Evolutionary conservation across 2,329 filamentous ascomycete genomes (phyloP).

Genomic region (Aspergillus puulaauensis): DNA sequence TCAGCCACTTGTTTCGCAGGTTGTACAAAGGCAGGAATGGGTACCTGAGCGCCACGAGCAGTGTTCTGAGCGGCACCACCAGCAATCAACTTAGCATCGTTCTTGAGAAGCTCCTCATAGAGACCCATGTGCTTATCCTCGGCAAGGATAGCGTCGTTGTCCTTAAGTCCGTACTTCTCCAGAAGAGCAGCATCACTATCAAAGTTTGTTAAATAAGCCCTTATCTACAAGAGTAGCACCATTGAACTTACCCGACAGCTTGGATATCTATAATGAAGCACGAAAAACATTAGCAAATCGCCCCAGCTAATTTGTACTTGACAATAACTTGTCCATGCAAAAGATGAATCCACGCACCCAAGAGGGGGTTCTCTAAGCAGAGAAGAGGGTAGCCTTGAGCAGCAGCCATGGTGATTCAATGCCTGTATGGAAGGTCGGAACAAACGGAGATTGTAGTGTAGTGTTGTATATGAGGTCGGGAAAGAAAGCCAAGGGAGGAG

Average conservation of each 20-base stretch:
- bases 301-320: neutral
- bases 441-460: slow-evolving; percentile 4
- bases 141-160: slow-evolving; percentile 96
- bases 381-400: slow-evolving; percentile 82
- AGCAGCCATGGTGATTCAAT: slow-evolving; percentile 62
- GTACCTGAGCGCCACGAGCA: slow-evolving; percentile 80
- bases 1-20: slow-evolving; percentile 11
- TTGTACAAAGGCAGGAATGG: neutral
- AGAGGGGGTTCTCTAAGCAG: slow-evolving; percentile 94
- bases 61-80: slow-evolving; percentile 98
- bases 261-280: slow-evolving; percentile 71
- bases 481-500: neutral
- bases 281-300: slow-evolving; percentile 19
- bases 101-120: slow-evolving; percentile 83
- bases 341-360: slow-evolving; percentile 57
- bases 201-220: slow-evolving; percentile 1
- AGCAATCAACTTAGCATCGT: slow-evolving; percentile 90
- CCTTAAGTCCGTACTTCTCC: slow-evolving; percentile 88
- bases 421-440: neutral
- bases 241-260: slow-evolving; percentile 63
- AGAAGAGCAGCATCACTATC: slow-evolving; percentile 77
- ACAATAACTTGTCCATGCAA: neutral
- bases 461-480: neutral
- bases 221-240: neutral
- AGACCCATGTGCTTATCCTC: slow-evolving; percentile 85